Evolutionary conservation across 140 eudicot genomes (phyloP), one percentile per base, ranked within the genome.

Genomic region (Erigeron philadelphicus): DNA sequence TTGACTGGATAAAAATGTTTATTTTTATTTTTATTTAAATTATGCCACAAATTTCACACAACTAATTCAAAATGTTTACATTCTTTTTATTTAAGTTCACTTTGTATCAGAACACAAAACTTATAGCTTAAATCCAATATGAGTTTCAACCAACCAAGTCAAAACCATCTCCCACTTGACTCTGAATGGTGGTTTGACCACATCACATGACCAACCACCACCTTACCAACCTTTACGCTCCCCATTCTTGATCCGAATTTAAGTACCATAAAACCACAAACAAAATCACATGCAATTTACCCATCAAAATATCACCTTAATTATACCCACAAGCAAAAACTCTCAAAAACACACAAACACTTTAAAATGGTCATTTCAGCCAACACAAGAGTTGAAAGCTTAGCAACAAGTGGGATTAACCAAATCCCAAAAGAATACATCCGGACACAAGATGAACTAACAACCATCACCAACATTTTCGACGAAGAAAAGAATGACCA

Each of bases 381-480:
- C 1, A 67, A 76, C 73, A 69, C 88, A 45, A 81, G 98, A 67
- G 96, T 92, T 11, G 98, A 92, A 31, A 83, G 72, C 76, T 61
- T 92, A 55, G 80, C 98, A 16, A 81, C 69, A 70, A 88, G 96
- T 35, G 98, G 98, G 11, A 79, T 92, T 11, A 70, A 75, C 7
- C 70, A 76, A 4, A 92, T 92, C 78, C 98, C 98, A 8, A 86
- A 84, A 72, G 96, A 92, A 61, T 92, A 92, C 77, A 80, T 92
- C 8, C 71, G 98, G 70, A 75, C 95, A 9, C 65, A 77, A 63
- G 88, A 88, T 35, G 98, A 88, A 74, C 81, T 86, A 7, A 47
- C 77, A 45, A 86, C 85, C 83, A 92, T 92, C 56, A 79, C 78
- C 74, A 83, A 92, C 84, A 53, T 92, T 17, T 88, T 92, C 61